phyloP scores from a whole-genome alignment of 176 grass and related monocot genomes.

The Aegilops bicornis region DNA sequence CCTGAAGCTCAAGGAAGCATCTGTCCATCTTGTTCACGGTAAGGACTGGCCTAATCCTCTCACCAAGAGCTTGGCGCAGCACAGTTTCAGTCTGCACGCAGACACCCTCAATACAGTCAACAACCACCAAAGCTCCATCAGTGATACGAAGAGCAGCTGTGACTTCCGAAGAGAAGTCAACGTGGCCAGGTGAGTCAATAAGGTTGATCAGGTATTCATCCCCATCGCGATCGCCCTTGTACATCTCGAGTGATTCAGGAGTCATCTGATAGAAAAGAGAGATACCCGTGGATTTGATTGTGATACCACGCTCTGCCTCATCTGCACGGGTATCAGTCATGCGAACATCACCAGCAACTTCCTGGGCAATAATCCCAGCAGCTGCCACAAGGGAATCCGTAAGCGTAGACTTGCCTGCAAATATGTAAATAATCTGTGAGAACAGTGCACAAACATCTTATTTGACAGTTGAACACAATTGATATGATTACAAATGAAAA shows the following conservation, averaged over 20 bases:
- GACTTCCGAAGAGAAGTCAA: constrained; percentile 72
- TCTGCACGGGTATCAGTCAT: constrained; percentile 76
- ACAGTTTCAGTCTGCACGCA: constrained; percentile 78
- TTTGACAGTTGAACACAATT: not conserved
- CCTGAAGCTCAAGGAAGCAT: constrained; percentile 78
- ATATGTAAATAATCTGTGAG: not conserved
- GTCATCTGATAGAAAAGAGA: constrained; percentile 77
- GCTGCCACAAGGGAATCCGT: constrained; percentile 78
- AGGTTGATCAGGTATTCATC: constrained; percentile 79
- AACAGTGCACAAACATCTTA: not conserved
- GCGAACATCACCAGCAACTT: constrained; percentile 75
- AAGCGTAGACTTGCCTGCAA: constrained; percentile 73
- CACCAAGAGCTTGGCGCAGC: constrained; percentile 65
- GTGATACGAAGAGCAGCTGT: constrained; percentile 70
- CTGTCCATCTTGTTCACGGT: constrained; percentile 83
- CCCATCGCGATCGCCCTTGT: constrained; percentile 50
- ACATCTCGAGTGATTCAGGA: constrained; percentile 51
- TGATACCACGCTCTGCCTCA: constrained; percentile 78
- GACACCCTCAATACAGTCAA: constrained; percentile 77
- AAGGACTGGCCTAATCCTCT: constrained; percentile 82
- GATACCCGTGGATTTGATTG: constrained; percentile 76
- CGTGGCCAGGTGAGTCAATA: constrained; percentile 70
- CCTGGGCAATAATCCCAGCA: constrained; percentile 81
- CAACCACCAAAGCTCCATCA: constrained; percentile 70
- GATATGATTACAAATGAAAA: not conserved